phyloP scores from a whole-genome alignment of 345 rosid genomes.

The Erodium maritimum region DNA sequence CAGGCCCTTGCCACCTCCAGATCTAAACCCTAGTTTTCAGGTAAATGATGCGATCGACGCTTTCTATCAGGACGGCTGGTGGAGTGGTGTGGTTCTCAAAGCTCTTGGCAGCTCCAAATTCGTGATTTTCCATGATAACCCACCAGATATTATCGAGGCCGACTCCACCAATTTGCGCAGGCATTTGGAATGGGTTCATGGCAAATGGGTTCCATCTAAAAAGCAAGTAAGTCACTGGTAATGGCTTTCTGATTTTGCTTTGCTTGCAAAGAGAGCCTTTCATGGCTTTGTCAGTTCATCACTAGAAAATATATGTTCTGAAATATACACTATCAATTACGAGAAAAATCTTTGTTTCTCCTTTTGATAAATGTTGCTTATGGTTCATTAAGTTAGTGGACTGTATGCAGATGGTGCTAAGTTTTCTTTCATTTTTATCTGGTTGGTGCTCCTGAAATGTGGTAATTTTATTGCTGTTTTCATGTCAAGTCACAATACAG shows the following conservation, averaged over 20 bases:
- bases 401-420: background rate
- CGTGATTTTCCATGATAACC: constrained; percentile 6
- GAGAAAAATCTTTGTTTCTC: too few species aligned
- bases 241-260: background rate
- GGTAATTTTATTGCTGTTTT: too few species aligned
- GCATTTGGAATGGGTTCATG: constrained; percentile 6
- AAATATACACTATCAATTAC: too few species aligned
- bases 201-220: background rate
- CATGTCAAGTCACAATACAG: too few species aligned
- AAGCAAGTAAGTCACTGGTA: background rate
- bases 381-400: background rate
- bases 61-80: constrained; percentile 21
- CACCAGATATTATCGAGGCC: constrained; percentile 5
- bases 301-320: too few species aligned
- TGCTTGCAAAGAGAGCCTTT: too few species aligned
- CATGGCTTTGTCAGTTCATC: too few species aligned
- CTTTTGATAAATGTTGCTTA: background rate
- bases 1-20: constrained; percentile 9
- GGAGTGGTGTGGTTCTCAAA: constrained; percentile 9
- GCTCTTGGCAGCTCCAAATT: background rate
- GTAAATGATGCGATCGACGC: constrained; percentile 19
- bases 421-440: background rate
- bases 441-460: background rate
- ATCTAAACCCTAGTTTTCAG: background rate
- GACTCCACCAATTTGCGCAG: constrained; percentile 1